A percentile compares a stretch with the other conserved stretches of the same genome.
These are phyloP conservation scores for Iris macrosiphon DNA, from an alignment of 106 monocot species.

Conservation along the genomic window DNA sequence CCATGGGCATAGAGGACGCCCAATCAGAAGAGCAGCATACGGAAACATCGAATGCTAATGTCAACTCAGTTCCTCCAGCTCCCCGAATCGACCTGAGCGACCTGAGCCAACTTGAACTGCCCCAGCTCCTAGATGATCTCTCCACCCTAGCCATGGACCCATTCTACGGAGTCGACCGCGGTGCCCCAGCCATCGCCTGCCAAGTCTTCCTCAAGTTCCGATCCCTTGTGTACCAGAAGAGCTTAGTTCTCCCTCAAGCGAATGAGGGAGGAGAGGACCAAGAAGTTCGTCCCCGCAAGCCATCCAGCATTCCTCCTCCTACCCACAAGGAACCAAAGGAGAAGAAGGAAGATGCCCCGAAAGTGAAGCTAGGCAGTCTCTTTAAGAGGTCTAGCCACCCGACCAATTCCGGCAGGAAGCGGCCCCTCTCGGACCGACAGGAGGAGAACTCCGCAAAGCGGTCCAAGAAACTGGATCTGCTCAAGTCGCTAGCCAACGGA, in stretches of 20 bases:
- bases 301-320: not conserved
- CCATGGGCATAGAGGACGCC: too few relatives aligned
- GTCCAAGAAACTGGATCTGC: slow-evolving; percentile 4
- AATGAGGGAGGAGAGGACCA: not conserved
- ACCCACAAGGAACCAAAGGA: not conserved
- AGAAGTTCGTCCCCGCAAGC: not conserved
- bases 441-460: slow-evolving; percentile 9
- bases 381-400: not conserved
- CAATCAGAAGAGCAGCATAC: not conserved
- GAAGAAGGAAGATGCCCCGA: not conserved
- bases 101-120: slow-evolving; percentile 11
- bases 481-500: slow-evolving; percentile 7
- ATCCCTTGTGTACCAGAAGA: slow-evolving; percentile 40
- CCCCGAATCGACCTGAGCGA: slow-evolving; percentile 12
- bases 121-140: slow-evolving; percentile 22
- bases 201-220: slow-evolving; percentile 39
- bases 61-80: not conserved
- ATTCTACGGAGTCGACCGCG: slow-evolving; percentile 26
- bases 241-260: not conserved
- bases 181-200: slow-evolving; percentile 16
- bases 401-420: slow-evolving; percentile 1
- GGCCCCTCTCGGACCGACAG: slow-evolving; percentile 16
- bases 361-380: not conserved
- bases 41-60: not conserved
- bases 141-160: slow-evolving; percentile 44